Evolutionary conservation across 345 rosid genomes (phyloP).

Genomic region (Populus deltoides): DNA sequence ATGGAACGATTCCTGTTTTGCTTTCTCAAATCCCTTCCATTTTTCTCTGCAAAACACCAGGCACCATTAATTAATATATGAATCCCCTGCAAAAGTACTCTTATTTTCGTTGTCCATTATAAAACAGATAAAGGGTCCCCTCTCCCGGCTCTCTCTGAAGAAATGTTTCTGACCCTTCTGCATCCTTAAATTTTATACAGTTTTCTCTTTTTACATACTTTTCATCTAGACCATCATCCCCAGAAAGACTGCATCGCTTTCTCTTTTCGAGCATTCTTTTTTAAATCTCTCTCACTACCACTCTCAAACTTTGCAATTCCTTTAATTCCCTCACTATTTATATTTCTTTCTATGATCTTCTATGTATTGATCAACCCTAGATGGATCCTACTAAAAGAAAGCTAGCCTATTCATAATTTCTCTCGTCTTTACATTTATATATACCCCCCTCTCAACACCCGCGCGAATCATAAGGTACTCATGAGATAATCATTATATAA

Average conservation of each 20-base stretch:
- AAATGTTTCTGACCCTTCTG: conserved; percentile 5
- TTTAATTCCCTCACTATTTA: conserved; percentile 5
- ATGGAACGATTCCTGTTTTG: conserved; percentile 7
- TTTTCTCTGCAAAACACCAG: not conserved
- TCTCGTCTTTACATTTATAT: conserved; percentile 27
- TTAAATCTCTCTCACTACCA: conserved; percentile 15
- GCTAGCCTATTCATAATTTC: conserved; percentile 23
- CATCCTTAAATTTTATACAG: conserved; percentile 1
- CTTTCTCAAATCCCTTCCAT: conserved; percentile 3
- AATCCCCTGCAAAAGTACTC: conserved; percentile 3
- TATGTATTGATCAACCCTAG: conserved; percentile 29
- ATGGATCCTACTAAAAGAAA: conserved; percentile 38
- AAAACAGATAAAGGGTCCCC: not conserved
- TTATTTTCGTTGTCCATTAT: conserved; percentile 1
- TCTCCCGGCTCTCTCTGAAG: not conserved
- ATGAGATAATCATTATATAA: conserved; percentile 54
- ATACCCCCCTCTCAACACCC: conserved; percentile 27
- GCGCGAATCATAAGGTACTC: conserved; percentile 90
- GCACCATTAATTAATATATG: conserved; percentile 5
- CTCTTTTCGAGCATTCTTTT: conserved; percentile 25
- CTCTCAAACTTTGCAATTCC: conserved; percentile 26
- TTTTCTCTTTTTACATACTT: conserved; percentile 14
- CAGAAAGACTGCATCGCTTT: conserved; percentile 27
- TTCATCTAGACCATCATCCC: conserved; percentile 28
- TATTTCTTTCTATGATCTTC: conserved; percentile 10